These are phyloP conservation scores for Epicoccum nigrum DNA, from an alignment of 2,329 filamentous ascomycete species.

Conservation along the genomic window DNA sequence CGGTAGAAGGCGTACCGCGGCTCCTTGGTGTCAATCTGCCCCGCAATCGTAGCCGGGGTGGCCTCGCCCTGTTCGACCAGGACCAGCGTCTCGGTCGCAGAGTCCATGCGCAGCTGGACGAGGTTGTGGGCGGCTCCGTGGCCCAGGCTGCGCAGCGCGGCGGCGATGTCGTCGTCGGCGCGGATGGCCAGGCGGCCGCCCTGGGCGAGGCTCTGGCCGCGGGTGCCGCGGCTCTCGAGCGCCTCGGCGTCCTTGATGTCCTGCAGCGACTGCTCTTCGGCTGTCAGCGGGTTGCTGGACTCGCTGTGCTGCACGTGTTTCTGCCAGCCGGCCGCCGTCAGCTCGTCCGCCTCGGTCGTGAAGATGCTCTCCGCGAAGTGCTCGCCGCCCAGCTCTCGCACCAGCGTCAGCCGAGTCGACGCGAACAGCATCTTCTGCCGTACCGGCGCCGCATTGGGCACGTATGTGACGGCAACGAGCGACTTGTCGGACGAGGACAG, in stretches of 20 bases:
- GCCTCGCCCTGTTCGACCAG: slow-evolving; percentile 62
- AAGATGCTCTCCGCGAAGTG: slow-evolving; percentile 80
- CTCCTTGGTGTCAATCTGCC: slow-evolving; percentile 68
- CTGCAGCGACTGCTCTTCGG: slow-evolving; percentile 74
- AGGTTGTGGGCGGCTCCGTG: slow-evolving; percentile 59
- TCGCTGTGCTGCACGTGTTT: slow-evolving; percentile 72
- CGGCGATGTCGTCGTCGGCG: slow-evolving; percentile 67
- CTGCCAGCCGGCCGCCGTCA: slow-evolving; percentile 72
- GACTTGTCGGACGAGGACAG: slow-evolving; percentile 46
- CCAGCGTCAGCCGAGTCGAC: slow-evolving; percentile 74
- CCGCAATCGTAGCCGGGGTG: slow-evolving; percentile 64
- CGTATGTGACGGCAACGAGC: slow-evolving; percentile 75
- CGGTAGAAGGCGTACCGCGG: slow-evolving; percentile 82
- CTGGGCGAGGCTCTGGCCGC: slow-evolving; percentile 51
- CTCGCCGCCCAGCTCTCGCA: slow-evolving; percentile 77
- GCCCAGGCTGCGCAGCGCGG: slow-evolving; percentile 66
- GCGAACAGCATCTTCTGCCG: slow-evolving; percentile 89
- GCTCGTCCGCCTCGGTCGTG: slow-evolving; percentile 70
- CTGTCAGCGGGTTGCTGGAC: slow-evolving; percentile 71
- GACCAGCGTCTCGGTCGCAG: slow-evolving; percentile 70
- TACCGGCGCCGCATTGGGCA: slow-evolving; percentile 78
- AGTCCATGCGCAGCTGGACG: slow-evolving; percentile 76
- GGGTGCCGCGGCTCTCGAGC: slow-evolving; percentile 73
- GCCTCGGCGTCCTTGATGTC: slow-evolving; percentile 78
- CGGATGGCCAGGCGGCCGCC: slow-evolving; percentile 55